These are phyloP conservation scores for Reutealis trisperma DNA, from an alignment of 345 rosid species.

Conservation along the genomic window DNA sequence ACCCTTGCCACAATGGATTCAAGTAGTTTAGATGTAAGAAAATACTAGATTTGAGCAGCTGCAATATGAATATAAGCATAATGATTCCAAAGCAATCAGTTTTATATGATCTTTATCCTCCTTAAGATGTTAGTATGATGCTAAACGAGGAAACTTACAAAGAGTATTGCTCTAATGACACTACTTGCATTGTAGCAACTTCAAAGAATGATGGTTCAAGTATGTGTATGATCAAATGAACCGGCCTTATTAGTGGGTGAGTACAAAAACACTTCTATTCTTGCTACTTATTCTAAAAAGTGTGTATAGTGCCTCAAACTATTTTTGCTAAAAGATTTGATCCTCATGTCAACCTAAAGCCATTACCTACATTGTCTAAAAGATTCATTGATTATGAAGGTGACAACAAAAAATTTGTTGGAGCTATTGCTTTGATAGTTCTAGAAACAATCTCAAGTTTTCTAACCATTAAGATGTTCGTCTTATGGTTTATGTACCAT, in stretches of 20 bases:
- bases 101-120: constrained; percentile 41
- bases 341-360: constrained; percentile 7
- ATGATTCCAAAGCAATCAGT: constrained; percentile 27
- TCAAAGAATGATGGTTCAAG: constrained; percentile 42
- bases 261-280: constrained; percentile 29
- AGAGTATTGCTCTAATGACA: constrained; percentile 41
- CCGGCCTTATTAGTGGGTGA: constrained; percentile 39
- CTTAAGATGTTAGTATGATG: constrained; percentile 34
- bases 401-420: constrained; percentile 21
- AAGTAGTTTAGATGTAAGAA: constrained; percentile 30
- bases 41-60: constrained; percentile 39
- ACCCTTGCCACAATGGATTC: constrained; percentile 20
- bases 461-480: constrained; percentile 25
- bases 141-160: constrained; percentile 38
- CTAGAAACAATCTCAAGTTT: constrained; percentile 27
- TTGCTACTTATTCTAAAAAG: constrained; percentile 34
- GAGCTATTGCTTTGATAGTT: constrained; percentile 30
- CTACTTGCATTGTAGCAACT: constrained; percentile 36
- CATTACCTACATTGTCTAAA: constrained; percentile 24
- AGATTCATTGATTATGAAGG: constrained; percentile 10
- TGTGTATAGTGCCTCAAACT: constrained; percentile 43
- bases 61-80: constrained; percentile 37
- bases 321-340: constrained; percentile 31
- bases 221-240: constrained; percentile 37
- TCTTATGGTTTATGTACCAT: constrained; percentile 26